Evolutionary conservation across 176 grass and related monocot species (phyloP), one percentile per base, ranked within the genome.

Genomic region (Oryza meridionalis): DNA sequence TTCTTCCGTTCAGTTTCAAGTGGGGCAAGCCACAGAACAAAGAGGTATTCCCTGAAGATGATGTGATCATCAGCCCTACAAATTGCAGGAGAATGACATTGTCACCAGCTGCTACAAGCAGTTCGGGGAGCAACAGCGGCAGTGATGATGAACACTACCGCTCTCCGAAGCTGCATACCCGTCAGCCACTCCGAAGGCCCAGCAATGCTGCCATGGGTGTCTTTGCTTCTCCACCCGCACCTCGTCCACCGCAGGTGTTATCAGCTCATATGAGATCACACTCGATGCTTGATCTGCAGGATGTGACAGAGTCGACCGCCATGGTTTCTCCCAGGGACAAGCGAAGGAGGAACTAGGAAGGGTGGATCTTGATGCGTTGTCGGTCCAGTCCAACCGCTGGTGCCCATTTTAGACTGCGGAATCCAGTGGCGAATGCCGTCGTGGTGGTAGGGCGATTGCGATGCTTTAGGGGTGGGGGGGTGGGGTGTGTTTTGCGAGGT

Each of bases 101-200:
- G 78, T 81, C 72, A 3, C 81, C 77, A 17, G 46, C 73, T n/a
- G 73, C 81, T n/a, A 80, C 85, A 76, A 94, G 94, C 77, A 92
- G 90, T 81, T 92, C 94, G 22, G 87, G 84, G 75, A 97, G 94
- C 90, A 97, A 94, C 69, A 92, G 88, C 51, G 82, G 80, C 63
- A 92, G 88, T 26, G 77, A 89, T 53, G 90, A 90, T 67, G 94
- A 88, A 74, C 53, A 84, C 24, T 82, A 82, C 70, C 66, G 21
- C 79, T 78, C 82, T 73, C 85, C 45, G 63, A 87, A 88, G 45
- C 63, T 82, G 15, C 74, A 90, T 69, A 67, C 92, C 22, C 92
- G 65, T 70, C 89, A 85, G n/a, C 73, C 79, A n/a, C 82, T 79
- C 45, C 84, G 89, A 88, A 87, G 66, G 75, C 77, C 78, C 51